phyloP scores from a whole-genome alignment of 75 land plant species.

The Picea sitchensis region DNA sequence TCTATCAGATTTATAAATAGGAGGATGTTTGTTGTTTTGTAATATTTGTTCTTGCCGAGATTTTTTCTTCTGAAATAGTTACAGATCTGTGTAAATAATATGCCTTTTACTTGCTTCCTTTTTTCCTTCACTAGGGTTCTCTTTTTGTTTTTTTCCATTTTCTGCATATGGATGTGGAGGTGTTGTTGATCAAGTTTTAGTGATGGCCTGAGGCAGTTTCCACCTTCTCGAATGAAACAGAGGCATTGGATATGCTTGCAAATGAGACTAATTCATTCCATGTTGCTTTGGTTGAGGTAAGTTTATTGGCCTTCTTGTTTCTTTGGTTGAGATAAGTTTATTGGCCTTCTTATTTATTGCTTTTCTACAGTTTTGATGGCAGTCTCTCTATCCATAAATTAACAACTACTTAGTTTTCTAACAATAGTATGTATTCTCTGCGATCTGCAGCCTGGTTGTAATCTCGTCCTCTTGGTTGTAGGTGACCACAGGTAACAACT shows the following conservation, averaged over 20 bases:
- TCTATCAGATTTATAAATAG: too few species aligned
- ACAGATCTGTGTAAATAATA: not conserved
- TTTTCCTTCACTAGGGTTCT: not conserved
- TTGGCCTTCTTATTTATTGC: too few species aligned
- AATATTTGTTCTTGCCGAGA: too few species aligned
- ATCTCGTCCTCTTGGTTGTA: not conserved
- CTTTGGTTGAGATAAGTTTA: not conserved
- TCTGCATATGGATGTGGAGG: not conserved
- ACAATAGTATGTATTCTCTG: not conserved
- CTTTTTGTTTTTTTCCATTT: not conserved
- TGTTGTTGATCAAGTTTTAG: too few species aligned
- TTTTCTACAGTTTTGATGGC: too few species aligned
- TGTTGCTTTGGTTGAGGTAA: constrained; percentile 70
- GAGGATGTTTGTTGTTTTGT: too few species aligned
- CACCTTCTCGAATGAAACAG: constrained; percentile 26
- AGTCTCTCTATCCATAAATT: too few species aligned
- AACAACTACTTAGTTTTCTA: not conserved
- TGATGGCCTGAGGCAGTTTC: constrained; percentile 35
- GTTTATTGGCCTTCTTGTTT: not conserved
- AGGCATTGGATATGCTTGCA: constrained; percentile 42
- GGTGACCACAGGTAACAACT: constrained; percentile 26
- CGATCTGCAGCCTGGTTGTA: not conserved
- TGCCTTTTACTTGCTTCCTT: not conserved
- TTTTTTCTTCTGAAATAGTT: too few species aligned
- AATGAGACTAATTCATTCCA: constrained; percentile 38